Evolutionary conservation across 148 eudicot genomes (phyloP), one percentile per base, ranked within the genome.

Genomic region (Cornus florida): DNA sequence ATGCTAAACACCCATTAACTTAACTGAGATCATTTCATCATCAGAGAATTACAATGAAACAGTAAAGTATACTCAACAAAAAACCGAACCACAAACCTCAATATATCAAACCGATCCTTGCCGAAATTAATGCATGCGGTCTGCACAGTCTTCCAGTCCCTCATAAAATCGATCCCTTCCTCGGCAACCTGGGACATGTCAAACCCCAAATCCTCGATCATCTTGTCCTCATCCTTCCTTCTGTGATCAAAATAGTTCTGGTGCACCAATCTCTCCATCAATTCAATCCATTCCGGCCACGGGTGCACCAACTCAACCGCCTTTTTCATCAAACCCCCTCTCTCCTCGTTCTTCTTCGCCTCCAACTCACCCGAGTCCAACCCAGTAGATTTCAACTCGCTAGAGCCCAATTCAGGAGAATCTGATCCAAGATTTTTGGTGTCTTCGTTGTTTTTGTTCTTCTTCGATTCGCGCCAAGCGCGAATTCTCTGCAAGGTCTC

Each of bases 271-370:
- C 96, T 88, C 91, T 95, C 96, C 96, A 95, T 89, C 77, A 95
- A 84, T 70, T 85, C 98, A 20, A 95, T 80, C 98, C 97, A 95
- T 73, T 95, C 97, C 22, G 90, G 89, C 98, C 98, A 95, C 20
- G 94, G 97, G 67, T 95, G 98, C 38, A 86, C 93, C 88, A 95
- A 74, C 76, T 92, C 91, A 65, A 89, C 87, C 84, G 80, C 89
- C 60, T 75, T 85, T 46, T 67, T 74, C 75, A 65, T 46, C 79
- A 84, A 76, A 56, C 78, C 86, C 43, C 16, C 84, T 46, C 76
- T 71, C 12, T 68, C 81, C 12, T 64, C 81, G 57, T n/a, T 14
- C 70, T 9, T 70, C 77, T 74, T 24, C 17, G 10, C 76, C 53
- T 70, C 74, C 57, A 69, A 12, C 68, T 70, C 66, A 53, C 74